These are phyloP conservation scores for Pholiota conissans DNA, from an alignment of 768 basidiomycete species.

Conservation along the genomic window DNA sequence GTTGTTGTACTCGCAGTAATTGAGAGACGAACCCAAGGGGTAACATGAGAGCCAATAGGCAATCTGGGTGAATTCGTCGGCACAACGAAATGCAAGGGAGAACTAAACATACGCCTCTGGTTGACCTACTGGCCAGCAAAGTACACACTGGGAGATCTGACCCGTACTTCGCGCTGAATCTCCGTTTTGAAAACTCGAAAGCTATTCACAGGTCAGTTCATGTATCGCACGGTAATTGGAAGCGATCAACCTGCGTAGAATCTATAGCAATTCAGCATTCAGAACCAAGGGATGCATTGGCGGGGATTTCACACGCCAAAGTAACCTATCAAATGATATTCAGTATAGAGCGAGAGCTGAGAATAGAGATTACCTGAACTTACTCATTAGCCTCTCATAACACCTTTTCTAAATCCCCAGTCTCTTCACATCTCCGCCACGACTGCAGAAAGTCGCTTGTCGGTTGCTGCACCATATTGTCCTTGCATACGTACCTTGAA, in stretches of 20 bases:
- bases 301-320: slow-evolving; percentile 90
- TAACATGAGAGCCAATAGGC: slow-evolving; percentile 95
- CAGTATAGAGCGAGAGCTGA: not conserved
- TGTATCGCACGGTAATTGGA: not conserved
- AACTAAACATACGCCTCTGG: slow-evolving; percentile 79
- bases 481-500: slow-evolving; percentile 99
- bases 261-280: slow-evolving; percentile 31
- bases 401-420: slow-evolving; percentile 83
- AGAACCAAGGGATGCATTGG: too few relatives aligned
- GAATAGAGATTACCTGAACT: slow-evolving; percentile 20
- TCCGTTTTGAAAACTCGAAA: slow-evolving; percentile 88
- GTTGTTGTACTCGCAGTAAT: not conserved
- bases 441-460: slow-evolving; percentile 75
- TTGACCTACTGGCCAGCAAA: slow-evolving; percentile 77
- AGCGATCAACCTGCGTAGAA: slow-evolving; percentile 64
- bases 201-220: slow-evolving; percentile 39
- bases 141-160: slow-evolving; percentile 81
- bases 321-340: slow-evolving; percentile 59
- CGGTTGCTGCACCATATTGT: slow-evolving; percentile 80
- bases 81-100: too few relatives aligned
- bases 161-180: slow-evolving; percentile 65
- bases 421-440: slow-evolving; percentile 82
- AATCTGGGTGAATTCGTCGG: slow-evolving; percentile 48
- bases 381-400: slow-evolving; percentile 99
- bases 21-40: slow-evolving; percentile 70